These are phyloP conservation scores for Cordyceps cateniannulata DNA, from an alignment of 2,329 filamentous ascomycete genomes.

Conservation along the genomic window DNA sequence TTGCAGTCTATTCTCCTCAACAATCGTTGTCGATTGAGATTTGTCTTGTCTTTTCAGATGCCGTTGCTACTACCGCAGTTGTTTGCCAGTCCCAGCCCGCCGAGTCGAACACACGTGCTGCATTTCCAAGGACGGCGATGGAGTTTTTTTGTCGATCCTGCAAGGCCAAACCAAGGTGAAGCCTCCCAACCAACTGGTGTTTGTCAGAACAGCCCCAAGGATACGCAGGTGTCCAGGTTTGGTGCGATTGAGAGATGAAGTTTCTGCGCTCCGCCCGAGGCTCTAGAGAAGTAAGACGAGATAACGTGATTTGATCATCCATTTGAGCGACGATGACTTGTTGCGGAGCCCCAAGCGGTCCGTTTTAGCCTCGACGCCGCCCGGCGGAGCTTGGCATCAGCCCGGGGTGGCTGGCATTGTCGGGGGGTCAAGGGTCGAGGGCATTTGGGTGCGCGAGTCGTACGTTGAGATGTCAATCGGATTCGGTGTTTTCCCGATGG, in stretches of 20 bases:
- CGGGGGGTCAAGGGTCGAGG: background rate
- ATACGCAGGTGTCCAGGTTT: background rate
- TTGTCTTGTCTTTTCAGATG: background rate
- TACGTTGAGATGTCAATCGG: too few relatives aligned
- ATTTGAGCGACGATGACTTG: background rate
- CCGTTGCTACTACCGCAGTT: background rate
- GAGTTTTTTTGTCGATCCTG: background rate
- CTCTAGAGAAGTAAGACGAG: background rate
- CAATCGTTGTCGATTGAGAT: background rate
- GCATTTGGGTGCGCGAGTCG: too few relatives aligned
- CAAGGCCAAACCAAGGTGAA: background rate
- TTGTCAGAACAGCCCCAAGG: background rate
- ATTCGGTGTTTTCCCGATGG: background rate
- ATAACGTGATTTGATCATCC: background rate
- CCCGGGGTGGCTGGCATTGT: background rate
- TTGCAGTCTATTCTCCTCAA: slow-evolving; percentile 15
- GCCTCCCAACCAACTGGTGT: background rate
- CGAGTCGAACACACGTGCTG: slow-evolving; percentile 3
- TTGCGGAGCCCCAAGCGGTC: slow-evolving; percentile 1
- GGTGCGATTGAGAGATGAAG: background rate
- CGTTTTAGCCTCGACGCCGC: background rate
- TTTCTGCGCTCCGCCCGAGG: background rate
- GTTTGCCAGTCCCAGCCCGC: background rate
- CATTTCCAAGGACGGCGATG: background rate
- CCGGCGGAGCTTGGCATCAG: slow-evolving; percentile 2